A percentile compares a stretch with the other conserved stretches of the same genome.
Conservation (phyloP, 306 rosid genomes). For the Leucaena leucocephala region DNA sequence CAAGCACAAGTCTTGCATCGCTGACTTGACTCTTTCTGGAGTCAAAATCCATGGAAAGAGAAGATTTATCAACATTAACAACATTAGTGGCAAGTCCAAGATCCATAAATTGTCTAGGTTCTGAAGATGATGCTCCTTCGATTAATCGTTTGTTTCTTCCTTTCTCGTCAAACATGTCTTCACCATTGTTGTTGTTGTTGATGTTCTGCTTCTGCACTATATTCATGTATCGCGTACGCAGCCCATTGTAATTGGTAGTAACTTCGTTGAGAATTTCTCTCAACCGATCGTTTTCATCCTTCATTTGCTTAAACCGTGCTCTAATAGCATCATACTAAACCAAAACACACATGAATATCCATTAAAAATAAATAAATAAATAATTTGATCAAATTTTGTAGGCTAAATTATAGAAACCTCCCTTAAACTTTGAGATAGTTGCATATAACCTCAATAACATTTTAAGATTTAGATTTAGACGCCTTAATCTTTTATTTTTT, state of each 20-base stretch:
- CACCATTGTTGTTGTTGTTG: constrained; percentile 15
- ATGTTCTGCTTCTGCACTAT: constrained; percentile 44
- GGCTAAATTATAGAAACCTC: too few relatives aligned
- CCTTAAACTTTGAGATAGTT: too few relatives aligned
- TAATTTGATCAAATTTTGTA: not conserved
- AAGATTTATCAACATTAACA: constrained; percentile 38
- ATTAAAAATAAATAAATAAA: not conserved
- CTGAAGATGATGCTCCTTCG: constrained; percentile 29
- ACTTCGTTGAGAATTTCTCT: constrained; percentile 49
- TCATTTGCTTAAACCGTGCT: constrained; percentile 57
- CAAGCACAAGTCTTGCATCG: not conserved
- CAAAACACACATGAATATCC: not conserved
- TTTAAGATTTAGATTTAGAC: too few relatives aligned
- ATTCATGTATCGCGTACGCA: constrained; percentile 48
- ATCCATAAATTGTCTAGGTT: constrained; percentile 70
- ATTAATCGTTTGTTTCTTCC: constrained; percentile 33
- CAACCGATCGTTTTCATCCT: constrained; percentile 59
- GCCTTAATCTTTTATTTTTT: too few relatives aligned
- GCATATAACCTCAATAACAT: too few relatives aligned
- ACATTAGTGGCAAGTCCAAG: constrained; percentile 57
- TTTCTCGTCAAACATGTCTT: constrained; percentile 31
- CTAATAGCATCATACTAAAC: constrained; percentile 57
- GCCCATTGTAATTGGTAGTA: constrained; percentile 44
- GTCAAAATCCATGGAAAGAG: constrained; percentile 28
- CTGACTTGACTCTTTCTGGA: constrained; percentile 30